phyloP scores from a whole-genome alignment of 305 asterid species.

The Ilex paraguariensis region DNA sequence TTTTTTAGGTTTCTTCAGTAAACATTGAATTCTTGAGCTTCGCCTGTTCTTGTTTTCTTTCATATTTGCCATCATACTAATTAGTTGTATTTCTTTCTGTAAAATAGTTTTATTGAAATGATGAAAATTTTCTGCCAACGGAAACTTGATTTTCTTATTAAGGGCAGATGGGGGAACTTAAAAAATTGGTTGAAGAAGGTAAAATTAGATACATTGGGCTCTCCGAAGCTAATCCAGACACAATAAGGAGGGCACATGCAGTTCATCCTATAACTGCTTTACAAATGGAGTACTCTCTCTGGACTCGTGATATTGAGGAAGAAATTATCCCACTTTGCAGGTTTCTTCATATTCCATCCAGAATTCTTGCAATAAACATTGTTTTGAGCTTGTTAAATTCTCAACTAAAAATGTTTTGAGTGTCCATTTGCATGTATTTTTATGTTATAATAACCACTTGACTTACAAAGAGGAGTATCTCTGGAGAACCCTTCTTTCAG shows the following conservation, averaged over 20 bases:
- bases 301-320: constrained; percentile 58
- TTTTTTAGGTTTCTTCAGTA: background rate
- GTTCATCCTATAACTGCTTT: constrained; percentile 61
- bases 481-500: too few species aligned
- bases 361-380: background rate
- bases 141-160: background rate
- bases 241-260: constrained; percentile 63
- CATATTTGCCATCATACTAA: background rate
- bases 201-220: constrained; percentile 59
- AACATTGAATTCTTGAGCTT: background rate
- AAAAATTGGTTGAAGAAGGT: constrained; percentile 54
- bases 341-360: constrained; percentile 10
- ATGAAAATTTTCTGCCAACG: background rate
- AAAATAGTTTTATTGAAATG: background rate
- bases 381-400: too few species aligned
- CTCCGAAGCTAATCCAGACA: constrained; percentile 65
- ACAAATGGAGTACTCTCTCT: constrained; percentile 63
- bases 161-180: constrained; percentile 33
- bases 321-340: constrained; percentile 63
- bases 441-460: too few species aligned
- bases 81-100: too few species aligned
- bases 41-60: background rate
- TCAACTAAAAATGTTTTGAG: too few species aligned
- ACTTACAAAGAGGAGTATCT: too few species aligned
- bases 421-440: too few species aligned